Evolutionary conservation across 345 rosid genomes (phyloP).

Genomic region (Acer campestre): DNA sequence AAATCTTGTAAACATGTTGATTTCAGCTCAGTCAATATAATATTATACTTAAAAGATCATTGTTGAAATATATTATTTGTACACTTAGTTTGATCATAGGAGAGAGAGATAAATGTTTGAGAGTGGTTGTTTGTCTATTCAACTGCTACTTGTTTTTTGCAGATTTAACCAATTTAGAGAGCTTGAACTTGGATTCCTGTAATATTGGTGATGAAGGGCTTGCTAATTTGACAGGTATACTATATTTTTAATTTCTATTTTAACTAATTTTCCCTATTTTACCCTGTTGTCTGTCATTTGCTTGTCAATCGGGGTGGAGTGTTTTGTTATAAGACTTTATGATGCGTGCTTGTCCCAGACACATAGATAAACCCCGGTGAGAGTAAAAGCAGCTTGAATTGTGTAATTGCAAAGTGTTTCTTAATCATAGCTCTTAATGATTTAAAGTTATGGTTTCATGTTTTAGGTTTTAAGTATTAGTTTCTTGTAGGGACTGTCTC

Average conservation of each 20-base stretch:
- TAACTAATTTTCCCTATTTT: background rate
- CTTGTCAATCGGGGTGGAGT: background rate
- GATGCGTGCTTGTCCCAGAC: slow-evolving; percentile 7
- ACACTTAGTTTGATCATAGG: background rate
- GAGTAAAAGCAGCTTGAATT: background rate
- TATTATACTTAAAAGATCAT: background rate
- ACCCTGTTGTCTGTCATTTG: background rate
- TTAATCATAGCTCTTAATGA: background rate
- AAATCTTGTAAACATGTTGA: background rate
- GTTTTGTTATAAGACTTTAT: slow-evolving; percentile 1
- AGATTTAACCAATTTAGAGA: slow-evolving; percentile 65
- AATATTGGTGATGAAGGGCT: slow-evolving; percentile 52
- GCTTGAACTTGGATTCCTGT: slow-evolving; percentile 73
- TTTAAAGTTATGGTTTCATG: background rate
- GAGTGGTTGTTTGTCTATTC: background rate
- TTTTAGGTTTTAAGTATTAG: background rate
- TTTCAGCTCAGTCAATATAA: background rate
- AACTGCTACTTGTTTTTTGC: slow-evolving; percentile 13
- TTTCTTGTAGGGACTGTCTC: background rate
- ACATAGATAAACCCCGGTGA: background rate
- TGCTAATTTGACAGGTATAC: slow-evolving; percentile 46
- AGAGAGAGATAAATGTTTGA: background rate
- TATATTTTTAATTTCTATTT: background rate
- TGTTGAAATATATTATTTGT: background rate
- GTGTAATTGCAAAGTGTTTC: background rate